Conservation (phyloP, 2,329 filamentous ascomycete genomes). For the Cercospora brassicicola region DNA sequence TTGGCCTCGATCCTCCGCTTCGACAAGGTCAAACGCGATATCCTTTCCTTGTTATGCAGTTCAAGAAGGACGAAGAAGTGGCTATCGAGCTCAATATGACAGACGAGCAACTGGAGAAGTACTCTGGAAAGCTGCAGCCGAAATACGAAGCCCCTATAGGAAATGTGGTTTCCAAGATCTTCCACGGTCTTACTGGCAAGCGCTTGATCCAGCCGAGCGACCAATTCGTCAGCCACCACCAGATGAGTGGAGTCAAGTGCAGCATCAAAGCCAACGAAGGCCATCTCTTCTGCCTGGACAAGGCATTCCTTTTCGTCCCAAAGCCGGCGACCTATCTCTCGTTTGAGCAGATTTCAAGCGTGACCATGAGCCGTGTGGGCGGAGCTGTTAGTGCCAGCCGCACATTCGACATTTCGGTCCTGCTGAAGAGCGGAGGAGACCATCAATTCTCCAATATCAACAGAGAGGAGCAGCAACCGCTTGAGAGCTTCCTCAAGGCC, state of each 20-base stretch:
- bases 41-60: slow-evolving; percentile 98
- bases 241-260: slow-evolving; percentile 94
- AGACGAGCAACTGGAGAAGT: slow-evolving; percentile 82
- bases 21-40: slow-evolving; percentile 97
- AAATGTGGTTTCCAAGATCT: slow-evolving; percentile 91
- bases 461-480: slow-evolving; percentile 89
- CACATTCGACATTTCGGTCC: slow-evolving; percentile 95
- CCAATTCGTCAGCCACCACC: slow-evolving; percentile 90
- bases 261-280: slow-evolving; percentile 99
- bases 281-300: slow-evolving; percentile 93
- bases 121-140: slow-evolving; percentile 82
- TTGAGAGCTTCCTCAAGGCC: slow-evolving; percentile 97
- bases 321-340: slow-evolving; percentile 97
- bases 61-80: slow-evolving; percentile 96
- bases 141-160: slow-evolving; percentile 94
- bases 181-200: slow-evolving; percentile 90
- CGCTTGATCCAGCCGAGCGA: slow-evolving; percentile 91
- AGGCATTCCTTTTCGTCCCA: slow-evolving; percentile 98
- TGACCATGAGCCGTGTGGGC: slow-evolving; percentile 94
- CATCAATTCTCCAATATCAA: slow-evolving; percentile 99
- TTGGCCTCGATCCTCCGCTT: slow-evolving; percentile 90
- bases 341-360: slow-evolving; percentile 85
- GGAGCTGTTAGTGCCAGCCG: slow-evolving; percentile 90
- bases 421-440: slow-evolving; percentile 82
- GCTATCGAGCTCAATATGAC: slow-evolving; percentile 95